Percentiles rank a stretch among this genome's conserved stretches.
Conservation (phyloP, 768 basidiomycete genomes). For the Panaeolus papilionaceus region DNA sequence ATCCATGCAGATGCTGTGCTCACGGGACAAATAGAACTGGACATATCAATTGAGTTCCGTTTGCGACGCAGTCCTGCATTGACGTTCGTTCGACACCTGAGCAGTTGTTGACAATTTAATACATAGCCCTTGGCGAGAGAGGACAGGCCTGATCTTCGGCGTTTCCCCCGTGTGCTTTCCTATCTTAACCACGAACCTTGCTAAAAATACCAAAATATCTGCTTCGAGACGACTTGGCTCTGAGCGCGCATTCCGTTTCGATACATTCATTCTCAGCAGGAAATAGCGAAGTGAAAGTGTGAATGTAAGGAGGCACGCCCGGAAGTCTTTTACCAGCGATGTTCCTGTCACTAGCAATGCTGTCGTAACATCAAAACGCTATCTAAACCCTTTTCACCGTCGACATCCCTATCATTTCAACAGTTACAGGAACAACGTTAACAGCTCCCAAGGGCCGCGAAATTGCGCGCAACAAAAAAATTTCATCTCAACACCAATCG, state of each 20-base stretch:
- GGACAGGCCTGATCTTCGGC: not conserved
- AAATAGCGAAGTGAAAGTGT: not conserved
- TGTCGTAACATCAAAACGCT: not conserved
- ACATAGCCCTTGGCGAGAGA: not conserved
- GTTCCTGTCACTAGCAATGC: not conserved
- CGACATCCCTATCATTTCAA: not conserved
- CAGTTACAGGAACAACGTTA: not conserved
- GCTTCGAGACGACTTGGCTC: not conserved
- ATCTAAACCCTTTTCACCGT: not conserved
- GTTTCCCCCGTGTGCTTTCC: not conserved
- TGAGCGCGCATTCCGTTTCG: not conserved
- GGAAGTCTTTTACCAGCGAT: not conserved
- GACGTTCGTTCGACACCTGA: not conserved
- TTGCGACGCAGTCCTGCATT: not conserved
- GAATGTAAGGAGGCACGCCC: not conserved
- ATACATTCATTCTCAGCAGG: not conserved
- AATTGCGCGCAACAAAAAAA: not conserved
- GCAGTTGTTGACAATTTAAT: not conserved
- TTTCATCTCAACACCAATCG: not conserved
- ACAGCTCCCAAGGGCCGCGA: not conserved
- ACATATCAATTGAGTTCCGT: not conserved
- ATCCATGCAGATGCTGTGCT: not conserved
- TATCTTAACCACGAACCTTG: too few species aligned
- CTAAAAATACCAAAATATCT: not conserved
- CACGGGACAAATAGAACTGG: not conserved